Evolutionary conservation across 2,329 filamentous ascomycete genomes (phyloP).

Genomic region (Fonsecaea pugnacius): DNA sequence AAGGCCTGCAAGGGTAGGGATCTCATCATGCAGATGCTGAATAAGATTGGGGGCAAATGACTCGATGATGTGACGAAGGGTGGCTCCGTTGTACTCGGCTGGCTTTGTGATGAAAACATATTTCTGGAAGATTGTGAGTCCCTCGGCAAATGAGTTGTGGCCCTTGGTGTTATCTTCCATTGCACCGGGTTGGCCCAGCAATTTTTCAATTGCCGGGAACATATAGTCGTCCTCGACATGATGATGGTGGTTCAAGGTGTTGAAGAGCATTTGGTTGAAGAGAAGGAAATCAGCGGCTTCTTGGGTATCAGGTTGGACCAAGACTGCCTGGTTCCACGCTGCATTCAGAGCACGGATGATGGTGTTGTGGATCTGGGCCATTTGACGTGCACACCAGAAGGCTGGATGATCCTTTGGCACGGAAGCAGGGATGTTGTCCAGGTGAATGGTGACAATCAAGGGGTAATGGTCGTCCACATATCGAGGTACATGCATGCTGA

Average conservation of each 20-base stretch:
- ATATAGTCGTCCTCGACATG: slow-evolving; percentile 33
- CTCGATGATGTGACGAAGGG: slow-evolving; percentile 34
- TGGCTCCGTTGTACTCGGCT: slow-evolving; percentile 34
- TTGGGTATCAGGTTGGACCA: slow-evolving; percentile 29
- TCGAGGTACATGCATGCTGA: slow-evolving; percentile 23
- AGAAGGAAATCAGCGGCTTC: slow-evolving; percentile 35
- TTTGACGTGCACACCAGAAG: slow-evolving; percentile 32
- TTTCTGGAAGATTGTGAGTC: slow-evolving; percentile 34
- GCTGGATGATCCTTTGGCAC: slow-evolving; percentile 27
- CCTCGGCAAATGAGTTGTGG: slow-evolving; percentile 34
- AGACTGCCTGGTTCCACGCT: slow-evolving; percentile 35
- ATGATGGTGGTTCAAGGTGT: slow-evolving; percentile 35
- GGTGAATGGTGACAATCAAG: slow-evolving; percentile 33
- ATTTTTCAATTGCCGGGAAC: slow-evolving; percentile 32
- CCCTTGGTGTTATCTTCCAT: slow-evolving; percentile 30
- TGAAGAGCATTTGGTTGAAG: slow-evolving; percentile 36
- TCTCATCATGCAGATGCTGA: slow-evolving; percentile 39
- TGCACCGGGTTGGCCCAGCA: slow-evolving; percentile 27
- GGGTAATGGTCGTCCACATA: slow-evolving; percentile 37
- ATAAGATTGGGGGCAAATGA: slow-evolving; percentile 35
- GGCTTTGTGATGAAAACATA: slow-evolving; percentile 35
- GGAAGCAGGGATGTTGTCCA: slow-evolving; percentile 23
- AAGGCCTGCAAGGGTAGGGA: slow-evolving; percentile 34
- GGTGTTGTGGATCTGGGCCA: slow-evolving; percentile 38
- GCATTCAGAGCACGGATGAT: slow-evolving; percentile 37